Percentiles rank a stretch among this genome's conserved stretches.
phyloP scores from a whole-genome alignment of 2,329 filamentous ascomycete genomes.

The Diplocarpon mali region DNA sequence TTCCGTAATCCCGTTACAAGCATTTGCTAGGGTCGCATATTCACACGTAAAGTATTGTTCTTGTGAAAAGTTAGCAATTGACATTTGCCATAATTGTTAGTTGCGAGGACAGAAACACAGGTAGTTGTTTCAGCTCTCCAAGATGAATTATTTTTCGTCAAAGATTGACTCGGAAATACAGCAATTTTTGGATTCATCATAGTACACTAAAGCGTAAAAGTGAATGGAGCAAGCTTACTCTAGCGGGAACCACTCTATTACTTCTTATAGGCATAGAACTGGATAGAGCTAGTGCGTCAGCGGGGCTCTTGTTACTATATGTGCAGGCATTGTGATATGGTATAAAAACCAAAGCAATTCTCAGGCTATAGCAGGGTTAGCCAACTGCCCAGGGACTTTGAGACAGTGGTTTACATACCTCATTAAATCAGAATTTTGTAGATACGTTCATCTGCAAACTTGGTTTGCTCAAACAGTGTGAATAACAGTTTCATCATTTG shows the following conservation, averaged over 20 bases:
- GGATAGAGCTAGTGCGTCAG: constrained; percentile 15
- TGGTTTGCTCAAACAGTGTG: constrained; percentile 33
- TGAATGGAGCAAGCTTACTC: constrained; percentile 8
- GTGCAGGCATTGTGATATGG: not conserved
- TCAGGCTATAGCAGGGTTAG: constrained; percentile 24
- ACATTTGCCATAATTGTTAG: not conserved
- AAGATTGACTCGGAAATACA: constrained; percentile 27
- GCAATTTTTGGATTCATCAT: constrained; percentile 29
- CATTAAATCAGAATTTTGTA: constrained; percentile 36
- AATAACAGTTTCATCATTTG: constrained; percentile 32
- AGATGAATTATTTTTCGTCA: constrained; percentile 30
- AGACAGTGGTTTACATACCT: constrained; percentile 24
- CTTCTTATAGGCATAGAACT: constrained; percentile 9
- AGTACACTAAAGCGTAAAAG: constrained; percentile 6
- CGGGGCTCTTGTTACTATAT: constrained; percentile 3
- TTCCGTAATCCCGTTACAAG: not conserved
- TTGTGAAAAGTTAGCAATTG: not conserved
- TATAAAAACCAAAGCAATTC: constrained; percentile 23
- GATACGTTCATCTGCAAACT: constrained; percentile 28
- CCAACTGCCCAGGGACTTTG: not conserved
- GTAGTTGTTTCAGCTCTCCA: constrained; percentile 29
- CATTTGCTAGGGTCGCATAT: not conserved
- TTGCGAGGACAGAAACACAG: not conserved
- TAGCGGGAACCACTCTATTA: not conserved
- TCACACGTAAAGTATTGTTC: not conserved